Percentiles rank a stretch among this genome's conserved stretches.
These are phyloP conservation scores for Aquanectria penicillioides DNA, from an alignment of 2,329 filamentous ascomycete species.

Conservation along the genomic window DNA sequence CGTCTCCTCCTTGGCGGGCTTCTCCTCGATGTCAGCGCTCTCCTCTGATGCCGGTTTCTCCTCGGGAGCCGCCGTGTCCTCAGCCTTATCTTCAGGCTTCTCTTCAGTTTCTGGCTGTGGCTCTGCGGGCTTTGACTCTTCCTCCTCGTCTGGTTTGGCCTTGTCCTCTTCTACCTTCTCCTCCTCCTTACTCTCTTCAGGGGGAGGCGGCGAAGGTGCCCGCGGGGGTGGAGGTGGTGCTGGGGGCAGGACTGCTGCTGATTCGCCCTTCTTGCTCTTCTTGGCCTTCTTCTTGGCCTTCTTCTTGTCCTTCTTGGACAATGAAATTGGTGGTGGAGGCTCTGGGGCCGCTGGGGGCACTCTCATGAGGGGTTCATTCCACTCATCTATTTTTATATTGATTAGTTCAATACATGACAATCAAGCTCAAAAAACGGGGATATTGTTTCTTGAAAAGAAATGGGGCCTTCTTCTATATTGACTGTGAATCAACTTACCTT, in stretches of 20 bases:
- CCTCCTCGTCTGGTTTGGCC: conserved; percentile 19
- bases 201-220: conserved; percentile 15
- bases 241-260: conserved; percentile 18
- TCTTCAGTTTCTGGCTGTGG: neutral
- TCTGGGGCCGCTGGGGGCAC: conserved; percentile 16
- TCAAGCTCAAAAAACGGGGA: neutral
- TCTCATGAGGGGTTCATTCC: conserved; percentile 22
- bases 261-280: conserved; percentile 4
- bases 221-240: conserved; percentile 22
- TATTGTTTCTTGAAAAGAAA: too few relatives aligned
- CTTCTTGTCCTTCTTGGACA: conserved; percentile 35
- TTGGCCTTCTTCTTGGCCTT: conserved; percentile 28
- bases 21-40: conserved; percentile 3
- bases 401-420: neutral
- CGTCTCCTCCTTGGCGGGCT: conserved; percentile 19
- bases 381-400: neutral
- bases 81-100: neutral
- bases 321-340: conserved; percentile 11
- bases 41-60: neutral
- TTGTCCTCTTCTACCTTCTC: conserved; percentile 32
- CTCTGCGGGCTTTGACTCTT: conserved; percentile 17
- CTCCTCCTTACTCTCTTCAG: conserved; percentile 27
- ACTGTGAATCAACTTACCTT: conserved; percentile 28
- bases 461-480: too few relatives aligned
- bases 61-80: neutral